Evolutionary conservation across 805 yeast species (phyloP).

Genomic region (Candida cerambycidarum): DNA sequence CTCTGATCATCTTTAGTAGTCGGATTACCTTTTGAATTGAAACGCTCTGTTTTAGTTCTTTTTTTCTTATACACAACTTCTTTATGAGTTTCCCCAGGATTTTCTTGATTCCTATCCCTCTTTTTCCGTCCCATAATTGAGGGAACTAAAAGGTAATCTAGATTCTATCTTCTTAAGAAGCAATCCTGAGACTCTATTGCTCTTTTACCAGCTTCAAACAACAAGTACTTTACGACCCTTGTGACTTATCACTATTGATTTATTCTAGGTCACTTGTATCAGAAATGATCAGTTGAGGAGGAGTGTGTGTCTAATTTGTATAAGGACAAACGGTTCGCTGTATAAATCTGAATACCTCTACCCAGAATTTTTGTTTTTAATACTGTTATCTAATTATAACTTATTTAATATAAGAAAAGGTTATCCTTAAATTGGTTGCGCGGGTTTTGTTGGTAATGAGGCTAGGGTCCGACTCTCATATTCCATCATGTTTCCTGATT

Average conservation of each 20-base stretch:
- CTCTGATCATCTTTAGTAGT: neutral
- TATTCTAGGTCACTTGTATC: neutral
- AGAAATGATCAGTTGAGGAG: neutral
- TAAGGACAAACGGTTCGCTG: neutral
- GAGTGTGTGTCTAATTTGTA: neutral
- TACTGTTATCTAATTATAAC: too few relatives aligned
- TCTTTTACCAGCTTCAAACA: conserved; percentile 1
- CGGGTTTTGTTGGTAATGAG: too few relatives aligned
- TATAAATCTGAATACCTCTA: neutral
- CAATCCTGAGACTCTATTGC: neutral
- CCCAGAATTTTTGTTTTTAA: neutral
- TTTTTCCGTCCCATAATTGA: neutral
- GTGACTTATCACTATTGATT: conserved; percentile 1
- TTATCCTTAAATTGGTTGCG: too few relatives aligned
- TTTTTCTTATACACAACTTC: neutral
- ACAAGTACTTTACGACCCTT: neutral
- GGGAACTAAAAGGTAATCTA: neutral
- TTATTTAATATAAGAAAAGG: neutral
- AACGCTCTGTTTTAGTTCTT: neutral
- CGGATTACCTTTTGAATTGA: neutral
- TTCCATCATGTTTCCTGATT: too few relatives aligned
- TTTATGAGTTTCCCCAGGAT: neutral
- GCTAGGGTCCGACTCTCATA: too few relatives aligned
- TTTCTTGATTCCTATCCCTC: neutral
- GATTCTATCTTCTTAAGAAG: neutral